Base-by-base conservation (phyloP, 2,329 filamentous ascomycete species). In the Cadophora malorum region DNA sequence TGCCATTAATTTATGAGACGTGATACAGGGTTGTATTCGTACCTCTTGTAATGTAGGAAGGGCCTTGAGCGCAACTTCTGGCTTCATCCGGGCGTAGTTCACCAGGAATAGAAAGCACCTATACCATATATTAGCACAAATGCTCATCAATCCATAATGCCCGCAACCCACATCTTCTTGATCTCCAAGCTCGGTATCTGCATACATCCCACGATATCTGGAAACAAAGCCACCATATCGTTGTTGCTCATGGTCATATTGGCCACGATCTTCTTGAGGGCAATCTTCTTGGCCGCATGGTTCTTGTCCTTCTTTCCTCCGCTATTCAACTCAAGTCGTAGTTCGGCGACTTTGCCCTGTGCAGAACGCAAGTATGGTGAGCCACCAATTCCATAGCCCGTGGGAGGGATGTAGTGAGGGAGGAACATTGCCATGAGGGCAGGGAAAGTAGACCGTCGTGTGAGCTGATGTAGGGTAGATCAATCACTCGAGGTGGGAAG, bases 161-260 rank as follows among this genome's bases (percentile, higher is more conserved):
- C 33, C 31, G 35, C 56, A 52, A 79, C 88, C 74, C 83, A 97
- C 96, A 99, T 99, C 86, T 99, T 99, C 87, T 99, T 99, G 82
- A 99, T 97, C 81, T 99, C 96, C 79, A 99, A 83, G 76, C 92
- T 97, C 63, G 90, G 91, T 70, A 99, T 92, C 75, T 92, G 89
- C 96, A 99, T 99, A 84, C 95, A 98, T 71, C 85, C 90, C 74
- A 99, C 92, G 69, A 99, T 91, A 78, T 99, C 96, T 21, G 95
- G 94, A 75, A 99, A 99, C 63, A 99, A 84, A 49, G 93, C 94
- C 65, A 98, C 91, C 96, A 99, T 99, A 80, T 99, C 96, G 78
- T 98, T 99, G 83, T 99, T 99, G 87, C 95, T 98, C 96, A 99
- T 99, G 72, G 96, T 99, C 96, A 99, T 99, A 79, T 99, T 99